phyloP scores from a whole-genome alignment of 805 yeast genomes.

The Metschnikowia peoriensis region DNA sequence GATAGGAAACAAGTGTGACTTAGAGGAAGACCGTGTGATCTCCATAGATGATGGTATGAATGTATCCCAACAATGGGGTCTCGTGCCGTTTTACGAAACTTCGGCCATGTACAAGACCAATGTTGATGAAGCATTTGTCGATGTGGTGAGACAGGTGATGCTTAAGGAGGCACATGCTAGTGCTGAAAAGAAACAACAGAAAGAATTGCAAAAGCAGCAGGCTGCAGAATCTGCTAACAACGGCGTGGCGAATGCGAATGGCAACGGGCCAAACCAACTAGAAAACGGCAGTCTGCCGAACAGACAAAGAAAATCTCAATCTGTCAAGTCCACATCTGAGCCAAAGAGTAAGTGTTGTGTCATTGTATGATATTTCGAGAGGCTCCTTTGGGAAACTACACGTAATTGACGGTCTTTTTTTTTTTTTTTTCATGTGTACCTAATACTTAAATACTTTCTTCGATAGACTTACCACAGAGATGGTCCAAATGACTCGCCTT shows the following conservation, averaged over 20 bases:
- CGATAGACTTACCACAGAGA: constrained; percentile 8
- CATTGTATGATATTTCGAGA: constrained; percentile 9
- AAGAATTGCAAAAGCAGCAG: constrained; percentile 41
- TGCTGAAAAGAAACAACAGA: constrained; percentile 45
- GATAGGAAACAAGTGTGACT: constrained; percentile 89
- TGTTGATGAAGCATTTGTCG: constrained; percentile 87
- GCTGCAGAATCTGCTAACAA: constrained; percentile 16
- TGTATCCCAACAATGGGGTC: constrained; percentile 83
- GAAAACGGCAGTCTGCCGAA: constrained; percentile 11
- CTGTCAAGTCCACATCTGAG: constrained; percentile 9
- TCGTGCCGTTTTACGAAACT: constrained; percentile 88
- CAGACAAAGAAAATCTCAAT: constrained; percentile 14
- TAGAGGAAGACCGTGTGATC: constrained; percentile 69
- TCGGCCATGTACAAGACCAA: constrained; percentile 89
- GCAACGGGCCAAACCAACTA: background rate
- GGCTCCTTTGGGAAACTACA: background rate
- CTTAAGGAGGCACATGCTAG: constrained; percentile 58
- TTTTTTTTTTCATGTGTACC: background rate
- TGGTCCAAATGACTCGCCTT: constrained; percentile 11
- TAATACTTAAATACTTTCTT: constrained; percentile 2
- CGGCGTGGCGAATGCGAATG: constrained; percentile 2
- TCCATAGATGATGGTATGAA: constrained; percentile 79
- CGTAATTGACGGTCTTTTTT: background rate
- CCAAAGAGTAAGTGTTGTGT: constrained; percentile 18
- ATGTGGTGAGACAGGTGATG: constrained; percentile 86